A percentile compares a stretch with the other conserved stretches of the same genome.
Conservation (phyloP, 2,329 filamentous ascomycete species). For the Alternaria solani region DNA sequence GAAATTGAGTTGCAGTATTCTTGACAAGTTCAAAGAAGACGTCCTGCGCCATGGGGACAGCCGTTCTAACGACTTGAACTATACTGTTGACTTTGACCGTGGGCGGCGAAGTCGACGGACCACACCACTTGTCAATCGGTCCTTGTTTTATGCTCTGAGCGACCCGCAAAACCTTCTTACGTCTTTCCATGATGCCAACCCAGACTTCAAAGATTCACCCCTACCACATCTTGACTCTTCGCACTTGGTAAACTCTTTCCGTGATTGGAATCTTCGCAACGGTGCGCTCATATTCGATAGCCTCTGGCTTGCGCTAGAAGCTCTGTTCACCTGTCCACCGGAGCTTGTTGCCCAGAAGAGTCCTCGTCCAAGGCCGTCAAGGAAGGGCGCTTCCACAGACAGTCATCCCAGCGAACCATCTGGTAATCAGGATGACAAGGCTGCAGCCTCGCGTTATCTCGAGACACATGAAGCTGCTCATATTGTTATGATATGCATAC, state of each 20-base stretch:
- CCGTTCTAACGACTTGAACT: conserved; percentile 19
- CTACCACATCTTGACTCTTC: conserved; percentile 47
- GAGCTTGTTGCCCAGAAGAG: conserved; percentile 40
- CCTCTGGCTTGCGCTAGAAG: conserved; percentile 42
- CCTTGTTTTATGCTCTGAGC: conserved; percentile 46
- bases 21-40: conserved; percentile 43
- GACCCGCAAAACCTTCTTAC: conserved; percentile 42
- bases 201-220: conserved; percentile 38
- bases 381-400: conserved; percentile 18
- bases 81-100: conserved; percentile 30
- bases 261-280: conserved; percentile 44
- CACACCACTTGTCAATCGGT: conserved; percentile 41
- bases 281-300: conserved; percentile 50
- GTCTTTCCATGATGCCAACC: conserved; percentile 44
- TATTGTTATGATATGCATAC: conserved; percentile 52
- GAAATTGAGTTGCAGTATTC: conserved; percentile 36
- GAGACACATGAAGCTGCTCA: conserved; percentile 50
- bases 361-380: conserved; percentile 27
- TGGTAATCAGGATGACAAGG: background rate
- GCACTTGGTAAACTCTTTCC: conserved; percentile 41
- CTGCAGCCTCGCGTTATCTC: conserved; percentile 32
- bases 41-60: conserved; percentile 24
- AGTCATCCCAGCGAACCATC: background rate
- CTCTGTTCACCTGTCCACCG: conserved; percentile 48
- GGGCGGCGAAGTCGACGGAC: conserved; percentile 22